Evolutionary conservation across 2,329 filamentous ascomycete genomes (phyloP).

Genomic region (Aaosphaeria arxii): DNA sequence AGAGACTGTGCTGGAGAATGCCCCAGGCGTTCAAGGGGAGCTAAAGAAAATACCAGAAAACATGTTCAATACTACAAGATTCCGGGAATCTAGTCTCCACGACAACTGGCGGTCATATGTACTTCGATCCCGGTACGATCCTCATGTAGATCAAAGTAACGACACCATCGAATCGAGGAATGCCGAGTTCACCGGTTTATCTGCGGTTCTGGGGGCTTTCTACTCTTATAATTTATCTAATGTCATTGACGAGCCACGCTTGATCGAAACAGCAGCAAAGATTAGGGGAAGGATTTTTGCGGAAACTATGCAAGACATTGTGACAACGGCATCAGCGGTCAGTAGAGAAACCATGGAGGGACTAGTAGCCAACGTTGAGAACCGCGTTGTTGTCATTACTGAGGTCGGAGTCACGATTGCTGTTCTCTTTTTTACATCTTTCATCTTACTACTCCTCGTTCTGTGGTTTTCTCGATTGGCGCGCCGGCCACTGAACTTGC

Average conservation of each 20-base stretch:
- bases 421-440: constrained; percentile 12
- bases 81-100: neutral
- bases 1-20: neutral
- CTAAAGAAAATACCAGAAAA: neutral
- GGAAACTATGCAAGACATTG: neutral
- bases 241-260: neutral
- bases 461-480: constrained; percentile 10
- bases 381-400: constrained; percentile 11
- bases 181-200: no score
- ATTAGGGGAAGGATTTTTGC: neutral
- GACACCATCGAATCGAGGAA: no score
- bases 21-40: neutral
- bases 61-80: neutral
- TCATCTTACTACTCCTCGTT: constrained; percentile 4
- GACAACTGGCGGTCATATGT: neutral
- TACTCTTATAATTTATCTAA: neutral
- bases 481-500: constrained; percentile 12
- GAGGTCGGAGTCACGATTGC: constrained; percentile 13
- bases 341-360: constrained; percentile 1
- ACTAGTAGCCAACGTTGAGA: constrained; percentile 3
- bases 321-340: neutral
- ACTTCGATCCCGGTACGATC: no score
- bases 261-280: neutral
- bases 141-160: no score
- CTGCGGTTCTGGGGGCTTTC: neutral